Percentiles rank a stretch among this genome's conserved stretches.
Conservation (phyloP, 139 green algal genomes). For the Penium margaritaceum region DNA sequence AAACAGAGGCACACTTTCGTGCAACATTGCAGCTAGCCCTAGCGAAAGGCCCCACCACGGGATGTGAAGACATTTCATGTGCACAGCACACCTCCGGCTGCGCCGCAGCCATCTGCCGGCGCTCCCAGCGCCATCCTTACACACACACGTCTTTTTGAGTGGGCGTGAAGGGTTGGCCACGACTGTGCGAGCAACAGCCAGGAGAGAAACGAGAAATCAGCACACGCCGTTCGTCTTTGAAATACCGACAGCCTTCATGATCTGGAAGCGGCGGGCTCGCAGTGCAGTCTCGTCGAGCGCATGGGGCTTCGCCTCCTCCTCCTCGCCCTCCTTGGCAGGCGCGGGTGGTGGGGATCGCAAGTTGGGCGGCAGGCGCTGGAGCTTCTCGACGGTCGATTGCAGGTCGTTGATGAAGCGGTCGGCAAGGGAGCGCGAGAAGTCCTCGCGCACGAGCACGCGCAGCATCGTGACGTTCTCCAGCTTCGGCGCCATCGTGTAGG, state of each 20-base stretch:
- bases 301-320: not conserved
- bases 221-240: constrained; percentile 31
- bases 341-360: not conserved
- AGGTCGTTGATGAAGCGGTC: constrained; percentile 25
- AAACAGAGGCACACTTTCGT: too few relatives aligned
- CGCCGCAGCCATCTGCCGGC: too few relatives aligned
- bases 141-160: too few relatives aligned
- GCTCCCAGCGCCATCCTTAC: too few relatives aligned
- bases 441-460: constrained; percentile 27
- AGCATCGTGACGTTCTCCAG: constrained; percentile 40
- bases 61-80: not conserved
- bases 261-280: not conserved
- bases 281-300: not conserved
- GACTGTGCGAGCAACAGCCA: not conserved
- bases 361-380: not conserved
- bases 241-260: constrained; percentile 13
- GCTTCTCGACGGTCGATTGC: not conserved
- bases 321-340: not conserved
- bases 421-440: constrained; percentile 29
- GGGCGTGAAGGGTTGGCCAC: too few relatives aligned
- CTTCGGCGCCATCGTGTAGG: constrained; percentile 49
- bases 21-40: too few relatives aligned
- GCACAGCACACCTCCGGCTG: too few relatives aligned
- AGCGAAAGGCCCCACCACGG: not conserved
- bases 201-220: too few relatives aligned